Percentiles rank a stretch among this genome's conserved stretches.
Conservation (phyloP, 1,284 basidiomycete genomes). For the Malassezia sympodialis region DNA sequence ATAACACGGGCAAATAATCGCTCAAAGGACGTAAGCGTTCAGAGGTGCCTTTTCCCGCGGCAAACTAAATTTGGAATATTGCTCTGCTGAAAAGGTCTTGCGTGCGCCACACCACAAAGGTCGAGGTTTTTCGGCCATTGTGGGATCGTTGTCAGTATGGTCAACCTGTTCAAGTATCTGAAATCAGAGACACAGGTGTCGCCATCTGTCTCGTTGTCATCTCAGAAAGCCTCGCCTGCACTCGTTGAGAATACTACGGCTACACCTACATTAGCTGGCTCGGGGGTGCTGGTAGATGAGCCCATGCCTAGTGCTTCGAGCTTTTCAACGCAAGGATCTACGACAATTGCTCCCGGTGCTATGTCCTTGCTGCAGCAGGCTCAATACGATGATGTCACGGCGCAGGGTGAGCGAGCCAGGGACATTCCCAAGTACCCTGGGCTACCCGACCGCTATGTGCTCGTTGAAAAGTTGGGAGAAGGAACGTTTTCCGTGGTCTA, state of each 20-base stretch:
- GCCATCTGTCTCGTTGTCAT: not conserved
- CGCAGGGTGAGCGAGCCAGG: slow-evolving; percentile 11
- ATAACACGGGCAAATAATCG: too few relatives aligned
- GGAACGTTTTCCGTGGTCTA: slow-evolving; percentile 98
- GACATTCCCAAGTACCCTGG: slow-evolving; percentile 3
- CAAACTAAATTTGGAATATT: not conserved
- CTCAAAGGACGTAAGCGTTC: too few relatives aligned
- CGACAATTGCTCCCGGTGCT: slow-evolving; percentile 5
- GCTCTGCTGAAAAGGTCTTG: not conserved
- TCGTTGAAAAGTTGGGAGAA: slow-evolving; percentile 42
- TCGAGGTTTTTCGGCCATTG: not conserved
- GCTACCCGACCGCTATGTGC: slow-evolving; percentile 30
- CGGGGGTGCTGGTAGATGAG: not conserved
- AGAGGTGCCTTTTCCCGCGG: too few relatives aligned
- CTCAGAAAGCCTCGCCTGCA: slow-evolving; percentile 8
- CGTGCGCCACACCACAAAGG: not conserved
- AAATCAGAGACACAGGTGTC: not conserved
- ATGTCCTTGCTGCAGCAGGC: not conserved
- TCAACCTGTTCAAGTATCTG: not conserved
- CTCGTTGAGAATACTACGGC: slow-evolving; percentile 12
- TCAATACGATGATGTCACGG: not conserved
- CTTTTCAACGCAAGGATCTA: slow-evolving; percentile 9
- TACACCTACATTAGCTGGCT: not conserved
- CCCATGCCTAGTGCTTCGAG: slow-evolving; percentile 1
- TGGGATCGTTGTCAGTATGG: not conserved